Evolutionary conservation across 306 rosid genomes (phyloP).

Genomic region (Casuarina cunninghamiana): DNA sequence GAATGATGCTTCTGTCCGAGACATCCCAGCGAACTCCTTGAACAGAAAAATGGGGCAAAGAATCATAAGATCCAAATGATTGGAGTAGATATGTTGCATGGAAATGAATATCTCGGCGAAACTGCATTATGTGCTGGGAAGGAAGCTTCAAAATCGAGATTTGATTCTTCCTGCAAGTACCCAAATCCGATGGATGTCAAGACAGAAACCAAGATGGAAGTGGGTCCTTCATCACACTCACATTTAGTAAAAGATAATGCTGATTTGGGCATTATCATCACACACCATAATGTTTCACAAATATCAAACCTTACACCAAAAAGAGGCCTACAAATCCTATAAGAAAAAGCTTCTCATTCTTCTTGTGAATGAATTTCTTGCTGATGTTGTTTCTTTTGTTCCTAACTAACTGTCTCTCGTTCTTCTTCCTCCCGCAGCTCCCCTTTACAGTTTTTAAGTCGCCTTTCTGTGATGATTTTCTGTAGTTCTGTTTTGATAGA

Average conservation of each 20-base stretch:
- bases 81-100: slow-evolving; percentile 17
- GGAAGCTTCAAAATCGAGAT: background rate
- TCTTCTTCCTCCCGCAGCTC: background rate
- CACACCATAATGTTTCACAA: slow-evolving; percentile 30
- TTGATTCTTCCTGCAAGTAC: background rate
- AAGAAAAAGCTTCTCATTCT: slow-evolving; percentile 87
- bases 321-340: slow-evolving; percentile 32
- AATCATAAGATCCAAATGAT: slow-evolving; percentile 20
- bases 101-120: slow-evolving; percentile 8
- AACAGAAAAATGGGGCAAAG: slow-evolving; percentile 29
- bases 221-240: slow-evolving; percentile 20
- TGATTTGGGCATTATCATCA: slow-evolving; percentile 25
- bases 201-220: slow-evolving; percentile 21
- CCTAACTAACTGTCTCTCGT: slow-evolving; percentile 24
- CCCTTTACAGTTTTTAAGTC: slow-evolving; percentile 75
- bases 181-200: background rate
- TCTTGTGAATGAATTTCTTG: slow-evolving; percentile 88
- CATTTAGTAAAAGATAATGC: slow-evolving; percentile 26
- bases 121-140: background rate
- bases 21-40: slow-evolving; percentile 21
- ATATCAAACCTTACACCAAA: slow-evolving; percentile 30
- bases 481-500: slow-evolving; percentile 75
- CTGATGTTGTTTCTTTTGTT: slow-evolving; percentile 52
- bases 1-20: slow-evolving; percentile 19
- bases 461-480: slow-evolving; percentile 80